These are phyloP conservation scores for Coemansia sp. DNA, from an alignment of 192 early-diverging fungal genomes.

Conservation along the genomic window DNA sequence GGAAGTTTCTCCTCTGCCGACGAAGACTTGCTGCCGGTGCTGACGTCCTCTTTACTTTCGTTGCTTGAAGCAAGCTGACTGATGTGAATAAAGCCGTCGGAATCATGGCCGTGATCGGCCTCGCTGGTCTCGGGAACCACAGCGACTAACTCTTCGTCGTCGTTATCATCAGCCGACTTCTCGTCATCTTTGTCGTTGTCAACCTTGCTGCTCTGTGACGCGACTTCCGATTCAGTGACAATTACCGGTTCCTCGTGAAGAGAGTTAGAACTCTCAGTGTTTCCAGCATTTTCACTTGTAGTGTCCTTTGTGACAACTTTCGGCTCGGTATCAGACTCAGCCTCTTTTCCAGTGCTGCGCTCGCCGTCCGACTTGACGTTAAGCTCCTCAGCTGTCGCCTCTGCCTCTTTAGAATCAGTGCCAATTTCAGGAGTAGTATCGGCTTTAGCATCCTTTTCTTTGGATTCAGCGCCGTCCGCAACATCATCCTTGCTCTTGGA, in stretches of 20 bases:
- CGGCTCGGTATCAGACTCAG: background rate
- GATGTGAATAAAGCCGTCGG: conserved; percentile 42
- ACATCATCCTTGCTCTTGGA: background rate
- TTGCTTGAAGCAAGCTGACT: conserved; percentile 24
- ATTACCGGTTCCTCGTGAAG: too few relatives aligned
- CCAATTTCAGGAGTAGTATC: background rate
- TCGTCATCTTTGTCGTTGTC: background rate
- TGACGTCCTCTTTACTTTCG: conserved; percentile 17
- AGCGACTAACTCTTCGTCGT: too few relatives aligned
- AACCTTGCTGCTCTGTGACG: background rate
- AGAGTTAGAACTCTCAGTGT: too few relatives aligned
- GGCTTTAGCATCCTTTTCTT: background rate
- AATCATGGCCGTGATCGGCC: conserved; percentile 24
- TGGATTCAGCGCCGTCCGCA: background rate
- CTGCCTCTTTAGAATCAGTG: too few relatives aligned
- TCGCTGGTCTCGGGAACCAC: background rate
- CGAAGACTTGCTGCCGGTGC: background rate
- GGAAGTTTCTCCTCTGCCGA: background rate
- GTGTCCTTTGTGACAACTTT: background rate
- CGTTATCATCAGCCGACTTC: too few relatives aligned
- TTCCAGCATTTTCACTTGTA: too few relatives aligned
- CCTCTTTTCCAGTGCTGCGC: too few relatives aligned
- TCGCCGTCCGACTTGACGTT: too few relatives aligned
- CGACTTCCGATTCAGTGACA: too few relatives aligned
- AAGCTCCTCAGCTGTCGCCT: too few relatives aligned